Conservation (phyloP, 768 basidiomycete species). For the Rhodocollybia butyracea region DNA sequence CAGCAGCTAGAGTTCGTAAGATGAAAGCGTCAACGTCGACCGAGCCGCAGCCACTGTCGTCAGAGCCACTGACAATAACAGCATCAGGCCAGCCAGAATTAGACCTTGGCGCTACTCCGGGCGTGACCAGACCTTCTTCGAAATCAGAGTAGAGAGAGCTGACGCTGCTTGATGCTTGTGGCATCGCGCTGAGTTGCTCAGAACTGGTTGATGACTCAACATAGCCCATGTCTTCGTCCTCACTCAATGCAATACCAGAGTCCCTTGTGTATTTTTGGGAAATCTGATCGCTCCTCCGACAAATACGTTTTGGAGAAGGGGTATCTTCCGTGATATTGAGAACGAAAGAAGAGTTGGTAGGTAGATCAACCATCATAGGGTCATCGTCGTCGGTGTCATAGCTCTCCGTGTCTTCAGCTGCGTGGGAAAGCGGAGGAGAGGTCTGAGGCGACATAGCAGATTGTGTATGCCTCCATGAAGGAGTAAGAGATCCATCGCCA, state of each 20-base stretch:
- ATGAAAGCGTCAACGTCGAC: slow-evolving; percentile 67
- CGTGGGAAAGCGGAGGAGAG: slow-evolving; percentile 35
- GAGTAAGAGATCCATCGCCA: slow-evolving; percentile 36
- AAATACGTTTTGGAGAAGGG: slow-evolving; percentile 43
- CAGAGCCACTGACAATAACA: slow-evolving; percentile 36
- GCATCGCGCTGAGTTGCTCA: slow-evolving; percentile 37
- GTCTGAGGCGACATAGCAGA: slow-evolving; percentile 48
- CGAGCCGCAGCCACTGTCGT: slow-evolving; percentile 19
- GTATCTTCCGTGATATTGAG: slow-evolving; percentile 55
- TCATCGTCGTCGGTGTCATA: slow-evolving; percentile 43
- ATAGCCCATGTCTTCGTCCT: slow-evolving; percentile 38
- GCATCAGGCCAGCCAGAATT: slow-evolving; percentile 63
- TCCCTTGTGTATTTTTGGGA: slow-evolving; percentile 73
- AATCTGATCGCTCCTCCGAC: slow-evolving; percentile 27
- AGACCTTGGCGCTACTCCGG: slow-evolving; percentile 49
- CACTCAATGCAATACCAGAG: slow-evolving; percentile 60
- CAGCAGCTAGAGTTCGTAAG: slow-evolving; percentile 59
- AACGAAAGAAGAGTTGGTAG: slow-evolving; percentile 49
- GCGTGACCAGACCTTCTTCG: slow-evolving; percentile 71
- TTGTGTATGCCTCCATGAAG: slow-evolving; percentile 41
- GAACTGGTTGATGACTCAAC: slow-evolving; percentile 18
- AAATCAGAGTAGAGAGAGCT: slow-evolving; percentile 57
- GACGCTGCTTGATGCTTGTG: slow-evolving; percentile 58
- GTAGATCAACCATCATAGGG: slow-evolving; percentile 54
- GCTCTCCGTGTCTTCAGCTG: slow-evolving; percentile 19